These are phyloP conservation scores for Barbarea vulgaris DNA, from an alignment of 345 rosid genomes.

Conservation along the genomic window DNA sequence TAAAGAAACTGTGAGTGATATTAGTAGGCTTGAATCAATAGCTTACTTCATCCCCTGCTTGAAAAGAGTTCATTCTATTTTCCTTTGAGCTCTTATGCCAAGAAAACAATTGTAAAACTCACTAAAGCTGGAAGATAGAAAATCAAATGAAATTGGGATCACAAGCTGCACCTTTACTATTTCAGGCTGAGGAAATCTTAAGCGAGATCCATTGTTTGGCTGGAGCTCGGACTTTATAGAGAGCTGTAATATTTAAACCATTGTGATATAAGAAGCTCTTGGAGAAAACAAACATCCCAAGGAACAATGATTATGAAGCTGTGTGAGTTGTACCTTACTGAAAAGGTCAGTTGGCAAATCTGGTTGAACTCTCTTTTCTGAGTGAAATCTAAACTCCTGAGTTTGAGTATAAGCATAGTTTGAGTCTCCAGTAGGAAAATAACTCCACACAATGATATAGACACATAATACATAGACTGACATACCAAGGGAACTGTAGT, in stretches of 20 bases:
- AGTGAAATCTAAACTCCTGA: conserved; percentile 71
- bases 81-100: conserved; percentile 87
- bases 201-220: conserved; percentile 50
- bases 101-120: conserved; percentile 36
- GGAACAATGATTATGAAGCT: not conserved
- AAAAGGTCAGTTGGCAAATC: conserved; percentile 77
- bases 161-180: conserved; percentile 53
- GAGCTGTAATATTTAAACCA: conserved; percentile 48
- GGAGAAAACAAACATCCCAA: not conserved
- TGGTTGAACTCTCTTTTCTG: conserved; percentile 56
- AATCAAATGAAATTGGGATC: conserved; percentile 9
- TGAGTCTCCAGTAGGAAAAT: not conserved
- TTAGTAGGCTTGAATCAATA: not conserved
- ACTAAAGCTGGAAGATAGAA: conserved; percentile 22
- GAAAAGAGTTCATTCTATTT: conserved; percentile 62
- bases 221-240: conserved; percentile 64
- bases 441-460: not conserved
- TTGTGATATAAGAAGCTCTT: not conserved
- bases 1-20: not conserved
- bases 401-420: conserved; percentile 21
- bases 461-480: conserved; percentile 10
- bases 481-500: conserved; percentile 72
- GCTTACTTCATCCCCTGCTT: conserved; percentile 67
- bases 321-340: conserved; percentile 61
- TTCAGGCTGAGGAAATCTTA: conserved; percentile 47